Evolutionary conservation across 1,284 basidiomycete genomes (phyloP).

Genomic region (Ganoderma multipileum): DNA sequence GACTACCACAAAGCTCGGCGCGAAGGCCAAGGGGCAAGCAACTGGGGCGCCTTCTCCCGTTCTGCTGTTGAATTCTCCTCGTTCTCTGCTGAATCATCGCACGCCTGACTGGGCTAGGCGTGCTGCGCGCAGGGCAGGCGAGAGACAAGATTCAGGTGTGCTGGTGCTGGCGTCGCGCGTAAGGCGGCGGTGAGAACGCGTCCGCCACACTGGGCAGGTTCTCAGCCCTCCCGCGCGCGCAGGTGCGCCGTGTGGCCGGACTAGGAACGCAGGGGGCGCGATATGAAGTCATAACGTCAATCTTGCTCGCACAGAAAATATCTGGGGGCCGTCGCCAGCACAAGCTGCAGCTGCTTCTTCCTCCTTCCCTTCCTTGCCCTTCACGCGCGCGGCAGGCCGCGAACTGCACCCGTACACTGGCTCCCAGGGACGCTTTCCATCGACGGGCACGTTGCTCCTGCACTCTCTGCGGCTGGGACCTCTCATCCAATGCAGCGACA

Average conservation of each 20-base stretch:
- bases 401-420: background rate
- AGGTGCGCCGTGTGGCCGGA: background rate
- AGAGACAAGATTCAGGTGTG: background rate
- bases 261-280: constrained; percentile 11
- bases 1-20: background rate
- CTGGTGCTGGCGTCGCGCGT: constrained; percentile 1
- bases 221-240: background rate
- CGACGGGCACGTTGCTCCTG: background rate
- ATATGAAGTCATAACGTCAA: constrained; percentile 23
- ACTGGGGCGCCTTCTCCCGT: background rate
- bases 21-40: background rate
- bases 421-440: background rate
- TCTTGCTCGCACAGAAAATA: constrained; percentile 16
- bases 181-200: background rate
- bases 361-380: background rate
- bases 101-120: background rate
- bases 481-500: background rate
- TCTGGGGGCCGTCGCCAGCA: constrained; percentile 5
- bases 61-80: background rate
- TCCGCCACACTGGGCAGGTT: background rate
- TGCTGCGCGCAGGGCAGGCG: background rate
- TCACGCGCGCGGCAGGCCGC: constrained; percentile 3
- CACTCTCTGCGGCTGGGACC: background rate
- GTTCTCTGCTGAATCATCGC: constrained; percentile 1
- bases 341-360: background rate